Conservation (phyloP, 2,329 filamentous ascomycete species). For the Scleromitrula shiraiana region DNA sequence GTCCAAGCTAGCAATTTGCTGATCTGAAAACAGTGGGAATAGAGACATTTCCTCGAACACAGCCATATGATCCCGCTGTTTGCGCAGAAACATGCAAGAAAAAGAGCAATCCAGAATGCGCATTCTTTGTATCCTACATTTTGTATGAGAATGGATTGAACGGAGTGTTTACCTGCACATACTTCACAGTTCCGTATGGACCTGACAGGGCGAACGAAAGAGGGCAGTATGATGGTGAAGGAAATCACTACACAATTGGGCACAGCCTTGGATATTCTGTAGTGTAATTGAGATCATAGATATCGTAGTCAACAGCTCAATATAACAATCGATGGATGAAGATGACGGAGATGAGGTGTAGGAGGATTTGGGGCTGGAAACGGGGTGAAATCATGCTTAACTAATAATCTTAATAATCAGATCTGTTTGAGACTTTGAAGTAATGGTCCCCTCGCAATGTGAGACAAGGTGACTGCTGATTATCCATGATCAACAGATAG, state of each 20-base stretch:
- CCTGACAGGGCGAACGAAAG: conserved; percentile 11
- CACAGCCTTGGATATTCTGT: conserved; percentile 16
- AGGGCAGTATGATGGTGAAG: conserved; percentile 17
- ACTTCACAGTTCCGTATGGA: conserved; percentile 32
- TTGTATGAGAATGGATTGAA: conserved; percentile 31
- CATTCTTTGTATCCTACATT: conserved; percentile 34
- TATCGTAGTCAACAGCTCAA: no score
- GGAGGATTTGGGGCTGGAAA: no score
- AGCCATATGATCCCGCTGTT: conserved; percentile 28
- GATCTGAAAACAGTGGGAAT: conserved; percentile 17
- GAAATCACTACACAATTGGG: conserved; percentile 17
- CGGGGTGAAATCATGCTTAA: no score
- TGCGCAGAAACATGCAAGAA: conserved; percentile 26
- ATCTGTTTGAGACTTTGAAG: no score
- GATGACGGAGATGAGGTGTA: no score
- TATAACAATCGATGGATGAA: no score
- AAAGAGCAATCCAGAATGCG: conserved; percentile 19
- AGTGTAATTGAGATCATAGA: no score
- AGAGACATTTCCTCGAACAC: conserved; percentile 23
- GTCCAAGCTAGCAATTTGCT: background rate
- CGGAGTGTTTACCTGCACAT: conserved; percentile 32
- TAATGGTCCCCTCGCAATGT: no score
- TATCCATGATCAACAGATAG: no score
- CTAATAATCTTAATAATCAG: no score
- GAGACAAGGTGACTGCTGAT: no score